Base-by-base conservation (phyloP, 2,329 filamentous ascomycete genomes). In the Thyridium curvatum region DNA sequence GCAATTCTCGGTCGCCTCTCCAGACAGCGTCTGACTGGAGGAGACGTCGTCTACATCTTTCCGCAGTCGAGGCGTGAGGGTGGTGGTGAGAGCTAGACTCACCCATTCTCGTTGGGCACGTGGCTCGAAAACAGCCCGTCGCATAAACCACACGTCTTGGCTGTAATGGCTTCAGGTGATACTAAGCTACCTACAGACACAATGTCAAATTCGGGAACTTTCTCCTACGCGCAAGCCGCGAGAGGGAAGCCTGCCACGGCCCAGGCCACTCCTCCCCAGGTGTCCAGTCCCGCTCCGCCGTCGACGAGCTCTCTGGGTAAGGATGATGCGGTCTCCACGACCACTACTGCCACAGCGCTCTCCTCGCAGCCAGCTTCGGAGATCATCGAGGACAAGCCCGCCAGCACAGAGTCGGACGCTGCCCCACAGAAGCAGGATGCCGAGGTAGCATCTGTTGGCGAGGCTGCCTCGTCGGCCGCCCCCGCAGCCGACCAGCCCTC, bases 191-290 rank as follows among this genome's bases (percentile, higher is more conserved):
- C 38, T 34, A 26, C 39, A 32, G 39, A 38, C 40, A 52, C 51
- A 36, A 79, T 78, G 75, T 73, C 74, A 47, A 61, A 62, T 42
- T 52, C 76, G 46, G 71, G 78, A 45, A 71, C 78, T 28, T 95
- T 96, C 60, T 96, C 91, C 43, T 97, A 97, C 64, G 91, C 91
- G 54, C 89, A 95, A 74, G 91, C 91, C 57, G 91, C 91, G 43
- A 93, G 93, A 64, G 88, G 90, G 55, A 77, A 84, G 53, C 67
- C 76, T 40, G 56, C 71, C 38, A 55, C 67, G 40, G 53, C 64
- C 40, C 55, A 67, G 37, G 59, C 68, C 37, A 62, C 67, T 48
- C 45, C 42, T 42, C 53, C 46, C 43, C 50, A 50, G 43, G 54
- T 32, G 38, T 46, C 44, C 32, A 55, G 45, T 46, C 45, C 58